These are phyloP conservation scores for Hygrocybe coccinea DNA, from an alignment of 768 basidiomycete species.

Conservation along the genomic window DNA sequence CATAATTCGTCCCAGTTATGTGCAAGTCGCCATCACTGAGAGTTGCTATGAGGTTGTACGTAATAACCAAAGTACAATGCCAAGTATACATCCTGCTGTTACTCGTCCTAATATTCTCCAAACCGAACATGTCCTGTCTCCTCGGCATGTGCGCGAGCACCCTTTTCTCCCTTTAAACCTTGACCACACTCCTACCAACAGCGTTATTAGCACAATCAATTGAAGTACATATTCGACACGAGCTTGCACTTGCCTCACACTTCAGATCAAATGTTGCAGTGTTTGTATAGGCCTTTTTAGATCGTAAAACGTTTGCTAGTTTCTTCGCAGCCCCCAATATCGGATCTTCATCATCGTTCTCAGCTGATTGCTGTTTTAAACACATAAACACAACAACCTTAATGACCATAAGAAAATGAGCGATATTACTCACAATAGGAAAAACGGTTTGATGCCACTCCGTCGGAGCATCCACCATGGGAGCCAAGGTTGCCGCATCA, in stretches of 20 bases:
- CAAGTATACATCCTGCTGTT: too few relatives aligned
- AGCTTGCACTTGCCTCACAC: constrained; percentile 62
- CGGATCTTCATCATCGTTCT: constrained; percentile 43
- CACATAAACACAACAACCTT: not conserved
- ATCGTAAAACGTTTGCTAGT: constrained; percentile 67
- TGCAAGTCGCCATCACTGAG: too few relatives aligned
- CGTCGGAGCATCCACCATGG: constrained; percentile 62
- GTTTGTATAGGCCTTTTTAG: constrained; percentile 84
- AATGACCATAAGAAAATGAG: not conserved
- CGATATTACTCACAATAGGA: constrained; percentile 44
- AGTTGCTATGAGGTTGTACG: too few relatives aligned
- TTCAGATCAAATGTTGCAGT: constrained; percentile 86
- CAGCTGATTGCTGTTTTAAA: constrained; percentile 22
- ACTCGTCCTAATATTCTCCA: constrained; percentile 58
- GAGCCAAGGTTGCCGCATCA: constrained; percentile 83
- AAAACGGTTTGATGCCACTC: constrained; percentile 92
- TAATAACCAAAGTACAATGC: too few relatives aligned
- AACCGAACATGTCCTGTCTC: constrained; percentile 82
- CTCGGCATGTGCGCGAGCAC: constrained; percentile 81
- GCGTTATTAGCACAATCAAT: constrained; percentile 1
- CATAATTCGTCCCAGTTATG: too few relatives aligned
- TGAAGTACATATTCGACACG: too few relatives aligned
- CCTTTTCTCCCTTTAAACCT: constrained; percentile 92
- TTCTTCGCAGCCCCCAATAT: constrained; percentile 61
- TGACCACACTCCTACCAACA: constrained; percentile 62